Evolutionary conservation across 2,329 filamentous ascomycete genomes (phyloP), one percentile per base, ranked within the genome.

Genomic region (Metarhizium anisopliae): DNA sequence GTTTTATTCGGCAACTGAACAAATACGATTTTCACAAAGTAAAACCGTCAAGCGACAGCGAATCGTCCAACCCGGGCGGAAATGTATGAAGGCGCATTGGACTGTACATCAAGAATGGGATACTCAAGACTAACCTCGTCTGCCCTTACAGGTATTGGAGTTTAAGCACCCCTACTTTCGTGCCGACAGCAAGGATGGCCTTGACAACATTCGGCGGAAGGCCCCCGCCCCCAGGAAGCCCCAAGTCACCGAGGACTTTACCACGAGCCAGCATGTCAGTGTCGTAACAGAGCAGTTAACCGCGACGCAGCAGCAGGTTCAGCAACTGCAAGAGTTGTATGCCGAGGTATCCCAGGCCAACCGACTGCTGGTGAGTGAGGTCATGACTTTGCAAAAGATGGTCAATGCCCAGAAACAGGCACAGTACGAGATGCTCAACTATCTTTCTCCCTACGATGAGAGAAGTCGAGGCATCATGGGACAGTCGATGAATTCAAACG

Each of bases 21-120:
- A 96, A 96, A 70, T 96, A 95, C 71, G 92, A 96, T 68, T 99
- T 99, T 64, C 94, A 99, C 78, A 99, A 99, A 78, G 92, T 97
- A 60, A 84, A 94, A 59, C 71, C 72, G 16, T 70, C 71, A 2
- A 70, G 68, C 52, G 72, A 74, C 50, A 65, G 65, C 56, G 68
- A 71, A 38, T 59, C 61, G 13, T 66, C 67, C 4, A 62, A 64
- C 14, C 64, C 70, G 10, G 70, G 66, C 40, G 70, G 71, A 54
- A 73, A 73, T 56, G 71, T 73, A 64, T 61, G 56, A 53, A 47
- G 25, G 20, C 45, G n/a, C 25, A 49, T 7, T 14, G 10, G 45
- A 49, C 30, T 30, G 11, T 49, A 29, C 25, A 29, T 13, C 6
- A 16, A 51, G 20, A 16, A 36, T 50, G 30, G 10, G 14, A 38